These are phyloP conservation scores for Pythium dissimile DNA, from an alignment of 352 stramenopile genomes.

Conservation along the genomic window DNA sequence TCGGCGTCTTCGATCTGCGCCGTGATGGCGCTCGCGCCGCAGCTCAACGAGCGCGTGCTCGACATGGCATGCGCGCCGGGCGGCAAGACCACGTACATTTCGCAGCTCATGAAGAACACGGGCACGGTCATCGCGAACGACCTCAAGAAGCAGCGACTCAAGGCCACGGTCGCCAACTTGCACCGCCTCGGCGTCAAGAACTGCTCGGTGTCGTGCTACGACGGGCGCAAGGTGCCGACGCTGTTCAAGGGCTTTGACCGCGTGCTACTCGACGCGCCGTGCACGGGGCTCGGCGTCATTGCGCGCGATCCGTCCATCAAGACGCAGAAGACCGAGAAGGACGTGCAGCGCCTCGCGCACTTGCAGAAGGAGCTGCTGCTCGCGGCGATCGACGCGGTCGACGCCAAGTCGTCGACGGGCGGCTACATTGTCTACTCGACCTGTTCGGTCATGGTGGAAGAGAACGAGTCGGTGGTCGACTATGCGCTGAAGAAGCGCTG, in stretches of 20 bases:
- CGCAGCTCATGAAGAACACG: constrained; percentile 99
- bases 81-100: constrained; percentile 99
- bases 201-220: constrained; percentile 97
- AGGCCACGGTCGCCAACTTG: constrained; percentile 98
- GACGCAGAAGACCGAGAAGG: constrained; percentile 95
- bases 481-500: constrained; percentile 98
- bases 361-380: constrained; percentile 99
- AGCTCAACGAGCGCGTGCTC: constrained; percentile 96
- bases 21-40: constrained; percentile 96
- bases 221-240: constrained; percentile 91
- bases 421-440: constrained; percentile 99
- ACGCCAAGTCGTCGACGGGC: constrained; percentile 94
- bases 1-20: constrained; percentile 98
- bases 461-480: constrained; percentile 98
- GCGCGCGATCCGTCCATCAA: constrained; percentile 98
- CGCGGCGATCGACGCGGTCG: constrained; percentile 98
- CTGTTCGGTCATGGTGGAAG: constrained; percentile 92
- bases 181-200: constrained; percentile 98
- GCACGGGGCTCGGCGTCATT: constrained; percentile 98
- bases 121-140: constrained; percentile 99
- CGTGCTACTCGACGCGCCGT: constrained; percentile 98
- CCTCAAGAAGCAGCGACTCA: constrained; percentile 96
- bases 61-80: constrained; percentile 98
- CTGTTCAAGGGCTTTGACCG: constrained; percentile 97
- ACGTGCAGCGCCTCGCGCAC: constrained; percentile 89